Evolutionary conservation across 768 basidiomycete genomes (phyloP), one percentile per base, ranked within the genome.

Genomic region (Tremella fuciformis): DNA sequence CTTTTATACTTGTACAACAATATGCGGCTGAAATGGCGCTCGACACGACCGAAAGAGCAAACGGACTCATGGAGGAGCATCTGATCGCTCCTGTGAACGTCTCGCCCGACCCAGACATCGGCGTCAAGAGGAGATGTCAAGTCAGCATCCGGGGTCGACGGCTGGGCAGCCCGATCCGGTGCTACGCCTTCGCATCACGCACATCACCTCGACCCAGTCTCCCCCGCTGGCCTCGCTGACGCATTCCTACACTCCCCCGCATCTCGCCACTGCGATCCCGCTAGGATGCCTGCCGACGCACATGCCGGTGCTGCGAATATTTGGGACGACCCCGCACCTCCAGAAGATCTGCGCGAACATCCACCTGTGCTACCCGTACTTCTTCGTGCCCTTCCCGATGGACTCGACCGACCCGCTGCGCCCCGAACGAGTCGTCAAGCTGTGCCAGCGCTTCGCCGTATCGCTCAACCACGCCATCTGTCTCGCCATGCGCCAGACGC

Each of bases 391-490:
- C 65, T 99, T 94, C 78, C 82, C 82, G 26, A 75, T 93, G 71
- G 82, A 82, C 46, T 84, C 85, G 0, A 81, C 80, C 24, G 66
- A 69, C 81, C 71, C 69, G 7, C 57, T 75, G 1, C 38, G 64
- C n/a, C 71, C 75, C 19, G 71, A 61, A 73, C 39, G 58, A 21
- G 93, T 94, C 44, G 85, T 85, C 60, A 79, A 73, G 11, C 89
- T 91, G 74, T 86, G 88, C 59, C 74, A 80, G 50, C 85, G 82
- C 59, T 79, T 97, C 24, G 85, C 83, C 2, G 79, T 82, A 25
- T 89, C 90, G 0, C 80, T 99, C 55, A 90, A 97, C 69, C 84
- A 87, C 67, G 92, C 92, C 1, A 84, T 98, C 64, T 86, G 87
- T 1, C 77, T 91, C 47, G 89, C 90, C 3, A 76, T 91, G 65